Percentiles rank a stretch among this genome's conserved stretches.
Evolutionary conservation across 1,284 basidiomycete genomes (phyloP).

Genomic region (Porodaedalea pini): DNA sequence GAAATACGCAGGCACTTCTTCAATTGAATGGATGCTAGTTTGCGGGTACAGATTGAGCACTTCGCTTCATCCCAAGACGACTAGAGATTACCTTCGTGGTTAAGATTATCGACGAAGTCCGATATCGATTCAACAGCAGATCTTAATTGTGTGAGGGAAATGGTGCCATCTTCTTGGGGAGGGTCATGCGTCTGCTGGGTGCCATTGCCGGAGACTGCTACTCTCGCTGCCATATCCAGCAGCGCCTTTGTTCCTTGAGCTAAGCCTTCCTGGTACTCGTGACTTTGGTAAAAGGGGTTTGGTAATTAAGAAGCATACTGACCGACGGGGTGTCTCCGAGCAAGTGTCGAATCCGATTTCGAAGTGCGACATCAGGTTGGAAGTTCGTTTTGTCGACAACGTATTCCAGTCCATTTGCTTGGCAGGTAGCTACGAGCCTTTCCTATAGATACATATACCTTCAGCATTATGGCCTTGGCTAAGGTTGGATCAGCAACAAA

Average conservation of each 20-base stretch:
- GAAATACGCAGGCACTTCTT: constrained; percentile 36
- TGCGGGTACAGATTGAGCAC: constrained; percentile 30
- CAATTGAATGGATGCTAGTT: constrained; percentile 31
- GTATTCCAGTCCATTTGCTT: constrained; percentile 55
- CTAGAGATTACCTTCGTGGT: constrained; percentile 8
- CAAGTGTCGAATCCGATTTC: constrained; percentile 63
- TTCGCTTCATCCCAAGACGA: constrained; percentile 22
- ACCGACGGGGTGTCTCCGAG: constrained; percentile 23
- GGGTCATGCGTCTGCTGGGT: neutral
- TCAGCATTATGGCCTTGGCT: constrained; percentile 1
- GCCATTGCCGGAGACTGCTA: neutral
- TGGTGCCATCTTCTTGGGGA: neutral
- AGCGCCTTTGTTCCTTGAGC: constrained; percentile 1
- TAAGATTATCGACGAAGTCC: neutral
- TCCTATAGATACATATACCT: constrained; percentile 41
- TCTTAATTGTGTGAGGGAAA: constrained; percentile 4
- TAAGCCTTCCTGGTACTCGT: neutral
- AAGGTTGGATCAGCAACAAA: neutral
- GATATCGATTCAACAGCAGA: constrained; percentile 9
- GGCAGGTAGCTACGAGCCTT: constrained; percentile 70
- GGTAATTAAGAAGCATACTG: neutral
- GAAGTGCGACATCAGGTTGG: constrained; percentile 61
- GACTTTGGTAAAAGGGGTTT: neutral
- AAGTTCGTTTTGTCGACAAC: constrained; percentile 67
- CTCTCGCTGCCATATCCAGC: constrained; percentile 7